These are phyloP conservation scores for Brassica carinata DNA, from an alignment of 345 rosid species.

Conservation along the genomic window DNA sequence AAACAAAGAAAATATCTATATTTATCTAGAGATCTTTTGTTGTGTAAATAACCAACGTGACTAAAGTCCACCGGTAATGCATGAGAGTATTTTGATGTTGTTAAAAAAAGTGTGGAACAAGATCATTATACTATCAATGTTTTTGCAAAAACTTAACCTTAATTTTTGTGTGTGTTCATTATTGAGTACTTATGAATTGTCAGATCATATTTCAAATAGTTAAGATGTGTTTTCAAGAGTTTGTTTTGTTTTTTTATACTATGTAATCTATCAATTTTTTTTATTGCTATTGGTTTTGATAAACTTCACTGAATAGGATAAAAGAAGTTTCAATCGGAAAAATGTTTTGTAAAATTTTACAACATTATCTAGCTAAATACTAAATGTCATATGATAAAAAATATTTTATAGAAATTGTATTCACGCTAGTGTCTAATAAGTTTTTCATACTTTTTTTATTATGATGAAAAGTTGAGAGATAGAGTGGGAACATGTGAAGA, in stretches of 20 bases:
- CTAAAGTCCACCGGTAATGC: background rate
- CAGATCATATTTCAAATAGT: background rate
- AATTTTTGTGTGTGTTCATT: background rate
- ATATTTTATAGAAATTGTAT: background rate
- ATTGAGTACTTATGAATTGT: no score
- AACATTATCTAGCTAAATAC: background rate
- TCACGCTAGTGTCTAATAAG: background rate
- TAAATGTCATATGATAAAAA: background rate
- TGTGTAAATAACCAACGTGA: background rate
- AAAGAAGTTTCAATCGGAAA: background rate
- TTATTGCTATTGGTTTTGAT: background rate
- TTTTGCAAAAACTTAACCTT: background rate
- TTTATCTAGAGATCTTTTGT: no score
- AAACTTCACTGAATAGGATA: background rate
- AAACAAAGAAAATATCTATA: no score
- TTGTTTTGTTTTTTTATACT: no score
- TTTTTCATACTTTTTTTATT: background rate
- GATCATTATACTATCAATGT: background rate
- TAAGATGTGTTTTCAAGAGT: no score
- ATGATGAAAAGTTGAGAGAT: background rate
- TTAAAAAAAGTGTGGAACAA: background rate
- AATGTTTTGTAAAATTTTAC: background rate
- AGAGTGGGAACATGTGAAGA: slow-evolving; percentile 28
- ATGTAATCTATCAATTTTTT: background rate
- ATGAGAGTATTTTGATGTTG: background rate